Percentiles rank a stretch among this genome's conserved stretches.
Evolutionary conservation across 805 yeast genomes (phyloP).

Genomic region (Wickerhamiella azyma): DNA sequence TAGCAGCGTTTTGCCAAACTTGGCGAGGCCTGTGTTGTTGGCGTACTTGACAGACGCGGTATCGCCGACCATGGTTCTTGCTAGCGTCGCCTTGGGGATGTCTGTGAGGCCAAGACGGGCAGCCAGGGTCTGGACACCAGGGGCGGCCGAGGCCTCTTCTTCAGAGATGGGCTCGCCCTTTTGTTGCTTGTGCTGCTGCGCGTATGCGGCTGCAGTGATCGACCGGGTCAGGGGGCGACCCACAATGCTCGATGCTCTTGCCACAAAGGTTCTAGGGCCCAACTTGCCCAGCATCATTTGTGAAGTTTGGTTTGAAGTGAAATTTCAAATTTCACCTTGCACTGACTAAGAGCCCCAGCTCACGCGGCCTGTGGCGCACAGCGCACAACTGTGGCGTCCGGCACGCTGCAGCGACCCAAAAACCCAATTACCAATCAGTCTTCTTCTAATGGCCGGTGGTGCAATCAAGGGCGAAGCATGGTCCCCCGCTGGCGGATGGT

Average conservation of each 20-base stretch:
- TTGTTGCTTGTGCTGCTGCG: conserved; percentile 15
- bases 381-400: background rate
- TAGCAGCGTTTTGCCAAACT: conserved; percentile 70
- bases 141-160: conserved; percentile 42
- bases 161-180: conserved; percentile 30
- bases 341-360: background rate
- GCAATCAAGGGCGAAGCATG: conserved; percentile 23
- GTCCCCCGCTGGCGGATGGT: conserved; percentile 47
- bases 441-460: conserved; percentile 18
- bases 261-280: too few relatives aligned
- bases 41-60: conserved; percentile 35
- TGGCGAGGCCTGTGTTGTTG: conserved; percentile 64
- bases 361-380: background rate
- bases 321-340: background rate
- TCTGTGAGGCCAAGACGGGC: conserved; percentile 46
- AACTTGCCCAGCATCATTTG: background rate
- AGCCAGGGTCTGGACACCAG: conserved; percentile 68
- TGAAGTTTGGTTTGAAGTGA: background rate
- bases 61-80: conserved; percentile 62
- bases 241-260: too few relatives aligned
- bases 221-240: conserved; percentile 3
- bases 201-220: conserved; percentile 14
- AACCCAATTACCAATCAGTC: too few relatives aligned
- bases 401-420: background rate
- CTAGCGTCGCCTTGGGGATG: conserved; percentile 52